These are phyloP conservation scores for Heliamphora pulchella DNA, from an alignment of 179 eudicot species.

Conservation along the genomic window DNA sequence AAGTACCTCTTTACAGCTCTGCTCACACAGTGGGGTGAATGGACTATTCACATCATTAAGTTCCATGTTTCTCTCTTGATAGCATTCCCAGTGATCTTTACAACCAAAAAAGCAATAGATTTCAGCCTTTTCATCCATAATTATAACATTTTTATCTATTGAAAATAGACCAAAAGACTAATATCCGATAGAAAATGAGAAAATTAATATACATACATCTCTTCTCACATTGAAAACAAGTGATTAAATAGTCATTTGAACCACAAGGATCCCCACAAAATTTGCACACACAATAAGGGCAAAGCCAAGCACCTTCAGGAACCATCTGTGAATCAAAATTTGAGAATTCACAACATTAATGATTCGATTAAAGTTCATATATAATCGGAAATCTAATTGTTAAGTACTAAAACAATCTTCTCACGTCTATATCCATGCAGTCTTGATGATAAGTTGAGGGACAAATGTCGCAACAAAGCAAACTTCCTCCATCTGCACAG, in stretches of 20 bases:
- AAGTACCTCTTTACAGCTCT: constrained; percentile 36
- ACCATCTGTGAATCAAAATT: constrained; percentile 27
- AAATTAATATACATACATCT: constrained; percentile 31
- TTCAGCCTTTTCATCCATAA: not conserved
- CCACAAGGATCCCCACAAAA: constrained; percentile 25
- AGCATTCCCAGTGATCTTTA: constrained; percentile 43
- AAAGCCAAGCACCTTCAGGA: constrained; percentile 37
- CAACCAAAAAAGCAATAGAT: not conserved
- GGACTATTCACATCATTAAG: constrained; percentile 10
- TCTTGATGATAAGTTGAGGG: constrained; percentile 45
- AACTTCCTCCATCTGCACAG: constrained; percentile 60
- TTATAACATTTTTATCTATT: not conserved
- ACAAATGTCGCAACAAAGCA: constrained; percentile 50
- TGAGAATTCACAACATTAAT: not conserved
- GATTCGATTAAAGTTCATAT: not conserved
- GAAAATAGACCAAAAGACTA: not conserved
- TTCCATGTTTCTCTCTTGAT: not conserved
- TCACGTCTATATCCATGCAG: constrained; percentile 46
- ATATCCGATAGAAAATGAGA: not conserved
- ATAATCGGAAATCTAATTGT: not conserved
- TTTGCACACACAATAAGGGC: constrained; percentile 50
- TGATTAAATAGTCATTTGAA: constrained; percentile 12
- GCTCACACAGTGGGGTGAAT: constrained; percentile 29
- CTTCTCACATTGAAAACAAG: constrained; percentile 41
- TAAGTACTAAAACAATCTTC: not conserved